Base-by-base conservation (phyloP, 1,284 basidiomycete genomes). In the Ganoderma meredithae region DNA sequence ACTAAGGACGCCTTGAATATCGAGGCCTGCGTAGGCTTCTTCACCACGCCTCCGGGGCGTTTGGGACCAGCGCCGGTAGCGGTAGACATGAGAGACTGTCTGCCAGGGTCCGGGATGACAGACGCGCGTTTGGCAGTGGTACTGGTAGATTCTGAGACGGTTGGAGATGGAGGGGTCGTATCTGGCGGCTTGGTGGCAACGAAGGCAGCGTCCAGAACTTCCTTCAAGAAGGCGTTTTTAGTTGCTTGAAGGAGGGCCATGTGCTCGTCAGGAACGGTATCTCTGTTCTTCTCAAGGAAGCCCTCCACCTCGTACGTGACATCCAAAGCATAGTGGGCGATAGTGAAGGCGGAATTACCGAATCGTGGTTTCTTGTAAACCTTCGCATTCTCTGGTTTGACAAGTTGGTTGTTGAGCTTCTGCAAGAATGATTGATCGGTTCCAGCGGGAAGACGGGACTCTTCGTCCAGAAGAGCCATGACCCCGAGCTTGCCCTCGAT, bases 351-450 rank as follows among this genome's bases (percentile, higher is more conserved):
- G 52, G 95, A 94, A 77, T 95, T 96, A 58, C 97, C 97, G 80
- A 99, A 99, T 36, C 98, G 90, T 53, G 98, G 97, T 81, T 98
- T 99, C 84, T 99, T 99, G 89, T 95, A 99, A 1, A 98, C 92
- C 44, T 88, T 87, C 78, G 95, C 95, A 82, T 93, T 93, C 76
- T 94, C 92, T 15, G 95, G 91, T 76, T 95, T 97, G 62, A 84
- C 80, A 62, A 99, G 90, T 78, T 98, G 96, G 41, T 85, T 86
- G 80, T 97, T 92, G 22, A 99, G 87, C 79, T 99, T 99, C 79
- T 96, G 95, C 49, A 99, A 86, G 82, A 99, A 97, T 3, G 96
- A 96, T 13, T 90, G 81, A 79, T 99, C 98, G 31, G 93, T 96
- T 27, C 98, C 98, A 0, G 97, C 86, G 0, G 98, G 98, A 64